Percentiles rank a stretch among this genome's conserved stretches.
Conservation (phyloP, 2,329 filamentous ascomycete species). For the Botrytis aclada region DNA sequence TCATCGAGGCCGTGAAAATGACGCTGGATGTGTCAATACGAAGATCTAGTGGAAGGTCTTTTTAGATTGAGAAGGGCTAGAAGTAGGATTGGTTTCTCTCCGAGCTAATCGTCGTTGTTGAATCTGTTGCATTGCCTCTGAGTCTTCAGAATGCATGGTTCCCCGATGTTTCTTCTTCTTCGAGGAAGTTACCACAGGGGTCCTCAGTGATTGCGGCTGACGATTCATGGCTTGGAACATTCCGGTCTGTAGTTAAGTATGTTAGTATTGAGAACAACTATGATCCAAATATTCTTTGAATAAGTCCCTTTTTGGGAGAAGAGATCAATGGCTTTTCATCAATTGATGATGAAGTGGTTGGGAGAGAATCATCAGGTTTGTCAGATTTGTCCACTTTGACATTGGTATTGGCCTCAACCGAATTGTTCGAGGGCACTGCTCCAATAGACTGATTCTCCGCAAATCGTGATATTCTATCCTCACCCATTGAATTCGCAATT, state of each 20-base stretch:
- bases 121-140: background rate
- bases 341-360: slow-evolving; percentile 12
- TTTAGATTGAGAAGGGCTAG: background rate
- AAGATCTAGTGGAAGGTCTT: background rate
- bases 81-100: background rate
- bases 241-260: slow-evolving; percentile 3
- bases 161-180: background rate
- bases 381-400: slow-evolving; percentile 7
- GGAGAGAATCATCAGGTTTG: background rate
- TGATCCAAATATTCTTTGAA: background rate
- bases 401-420: background rate
- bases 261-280: slow-evolving; percentile 16
- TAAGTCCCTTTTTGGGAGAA: background rate
- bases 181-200: background rate
- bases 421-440: background rate
- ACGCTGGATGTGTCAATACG: background rate
- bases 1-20: background rate
- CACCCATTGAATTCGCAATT: background rate
- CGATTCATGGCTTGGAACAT: slow-evolving; percentile 15
- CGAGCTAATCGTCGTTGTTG: background rate
- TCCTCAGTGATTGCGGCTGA: slow-evolving; percentile 13
- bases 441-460: background rate
- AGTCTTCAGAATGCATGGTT: slow-evolving; percentile 2
- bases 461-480: background rate
- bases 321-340: background rate